phyloP scores from a whole-genome alignment of 306 rosid species.

The Gillenia trifoliata region DNA sequence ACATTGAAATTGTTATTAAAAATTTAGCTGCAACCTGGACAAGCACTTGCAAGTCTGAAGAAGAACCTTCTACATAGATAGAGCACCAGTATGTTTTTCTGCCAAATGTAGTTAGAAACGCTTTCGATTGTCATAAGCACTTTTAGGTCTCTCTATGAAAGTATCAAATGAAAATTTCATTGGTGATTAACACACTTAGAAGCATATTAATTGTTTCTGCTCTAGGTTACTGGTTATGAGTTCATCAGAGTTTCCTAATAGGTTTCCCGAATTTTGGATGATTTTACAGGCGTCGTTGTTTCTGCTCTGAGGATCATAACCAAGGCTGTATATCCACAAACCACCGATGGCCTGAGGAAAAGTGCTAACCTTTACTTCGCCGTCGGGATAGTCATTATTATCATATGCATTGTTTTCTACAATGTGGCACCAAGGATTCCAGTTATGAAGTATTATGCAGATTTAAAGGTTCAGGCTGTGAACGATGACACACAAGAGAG shows the following conservation, averaged over 20 bases:
- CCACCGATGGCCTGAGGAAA: constrained; percentile 55
- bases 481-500: constrained; percentile 42
- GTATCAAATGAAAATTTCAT: not conserved
- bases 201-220: not conserved
- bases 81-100: not conserved
- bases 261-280: not conserved
- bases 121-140: not conserved
- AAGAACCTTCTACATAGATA: not conserved
- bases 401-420: constrained; percentile 56
- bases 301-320: constrained; percentile 69
- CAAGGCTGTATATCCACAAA: constrained; percentile 76
- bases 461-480: constrained; percentile 54
- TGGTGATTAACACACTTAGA: not conserved
- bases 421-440: constrained; percentile 72
- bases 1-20: not conserved
- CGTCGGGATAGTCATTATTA: constrained; percentile 60
- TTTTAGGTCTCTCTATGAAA: not conserved
- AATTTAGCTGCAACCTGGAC: not conserved
- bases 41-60: too few relatives aligned
- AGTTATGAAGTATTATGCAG: constrained; percentile 63
- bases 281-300: constrained; percentile 64
- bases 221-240: not conserved
- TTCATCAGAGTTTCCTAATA: not conserved
- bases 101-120: not conserved
- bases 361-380: constrained; percentile 82